Base-by-base conservation (phyloP, 2,329 filamentous ascomycete genomes). In the Magnaporthiopsis incrustans region DNA sequence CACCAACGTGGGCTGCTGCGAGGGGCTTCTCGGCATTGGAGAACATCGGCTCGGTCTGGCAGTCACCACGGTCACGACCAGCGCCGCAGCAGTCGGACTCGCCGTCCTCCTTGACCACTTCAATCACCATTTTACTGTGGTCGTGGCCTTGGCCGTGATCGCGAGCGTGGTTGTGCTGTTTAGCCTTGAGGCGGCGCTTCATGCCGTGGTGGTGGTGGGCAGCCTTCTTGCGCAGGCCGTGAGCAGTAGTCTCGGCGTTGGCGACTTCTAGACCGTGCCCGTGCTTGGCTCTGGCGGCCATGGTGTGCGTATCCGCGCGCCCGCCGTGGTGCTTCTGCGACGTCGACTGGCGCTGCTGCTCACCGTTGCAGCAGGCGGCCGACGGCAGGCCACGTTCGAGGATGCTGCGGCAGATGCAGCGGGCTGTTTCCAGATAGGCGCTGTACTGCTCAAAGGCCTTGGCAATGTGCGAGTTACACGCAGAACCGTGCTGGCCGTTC, bases 351-450 rank as follows among this genome's bases (percentile, higher is more conserved):
- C n/a, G 50, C 50, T 56, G 56, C 53, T 63, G 61, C 53, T 63
- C 56, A 8, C 25, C 60, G 26, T 32, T 38, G 56, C 61, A 63
- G 53, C 53, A 58, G 32, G 53, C 25, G 6, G 61, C 25, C 1
- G 53, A 22, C 10, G 61, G 61, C 32, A 63, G 53, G 30, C 71
- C 70, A 59, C 66, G 65, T 0, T 73, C 73, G 59, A 77, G 69
- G 30, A 75, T 68, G 62, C 68, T 71, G 50, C 73, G 74, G 66
- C 75, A 76, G 65, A 76, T 76, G 67, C 75, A 77, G 2, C 74
- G 74, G n/a, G 73, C 73, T 12, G 71, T 70, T 58, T 75, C 71
- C n/a, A 77, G 71, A 60, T 75, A 75, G 63, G 69, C 70, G 65
- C 68, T 72, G 62, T 77, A 76, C 59, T 73, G 71, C 25, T 74